Conservation (phyloP, 441 rosid genomes). For the Euphorbia corollata region DNA sequence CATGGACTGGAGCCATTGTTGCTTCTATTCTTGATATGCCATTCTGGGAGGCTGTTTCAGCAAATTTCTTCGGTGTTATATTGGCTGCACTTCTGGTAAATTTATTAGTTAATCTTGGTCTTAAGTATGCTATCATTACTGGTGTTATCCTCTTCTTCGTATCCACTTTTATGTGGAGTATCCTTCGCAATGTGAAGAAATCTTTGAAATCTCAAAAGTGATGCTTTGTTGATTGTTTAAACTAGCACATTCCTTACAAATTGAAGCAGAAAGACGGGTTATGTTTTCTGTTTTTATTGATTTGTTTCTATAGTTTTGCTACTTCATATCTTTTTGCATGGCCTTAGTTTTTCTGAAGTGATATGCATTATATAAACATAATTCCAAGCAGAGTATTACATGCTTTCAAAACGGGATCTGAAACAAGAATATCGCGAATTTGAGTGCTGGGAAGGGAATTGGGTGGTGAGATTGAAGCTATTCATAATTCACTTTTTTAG, state of each 20-base stretch:
- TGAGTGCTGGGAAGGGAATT: background rate
- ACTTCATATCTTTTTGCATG: conserved; percentile 10
- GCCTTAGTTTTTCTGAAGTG: conserved; percentile 1
- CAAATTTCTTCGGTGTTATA: conserved; percentile 74
- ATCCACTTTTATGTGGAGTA: conserved; percentile 78
- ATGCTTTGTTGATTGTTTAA: conserved; percentile 6
- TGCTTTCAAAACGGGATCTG: conserved; percentile 3
- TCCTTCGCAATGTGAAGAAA: conserved; percentile 52
- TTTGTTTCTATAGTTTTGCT: conserved; percentile 5
- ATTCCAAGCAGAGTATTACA: background rate
- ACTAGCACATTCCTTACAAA: background rate
- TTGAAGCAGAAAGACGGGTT: background rate
- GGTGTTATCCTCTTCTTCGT: conserved; percentile 60
- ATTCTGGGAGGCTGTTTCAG: conserved; percentile 68
- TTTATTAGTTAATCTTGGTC: conserved; percentile 72
- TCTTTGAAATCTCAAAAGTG: conserved; percentile 37
- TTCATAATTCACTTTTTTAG: background rate
- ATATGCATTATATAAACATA: background rate
- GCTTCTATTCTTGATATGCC: conserved; percentile 91
- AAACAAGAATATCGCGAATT: background rate
- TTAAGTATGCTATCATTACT: conserved; percentile 58
- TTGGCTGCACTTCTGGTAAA: conserved; percentile 82
- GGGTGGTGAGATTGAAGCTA: conserved; percentile 8
- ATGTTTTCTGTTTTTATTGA: background rate
- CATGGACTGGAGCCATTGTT: conserved; percentile 89